Evolutionary conservation across 805 yeast species (phyloP).

Genomic region (Debaryomyces prosopidis): DNA sequence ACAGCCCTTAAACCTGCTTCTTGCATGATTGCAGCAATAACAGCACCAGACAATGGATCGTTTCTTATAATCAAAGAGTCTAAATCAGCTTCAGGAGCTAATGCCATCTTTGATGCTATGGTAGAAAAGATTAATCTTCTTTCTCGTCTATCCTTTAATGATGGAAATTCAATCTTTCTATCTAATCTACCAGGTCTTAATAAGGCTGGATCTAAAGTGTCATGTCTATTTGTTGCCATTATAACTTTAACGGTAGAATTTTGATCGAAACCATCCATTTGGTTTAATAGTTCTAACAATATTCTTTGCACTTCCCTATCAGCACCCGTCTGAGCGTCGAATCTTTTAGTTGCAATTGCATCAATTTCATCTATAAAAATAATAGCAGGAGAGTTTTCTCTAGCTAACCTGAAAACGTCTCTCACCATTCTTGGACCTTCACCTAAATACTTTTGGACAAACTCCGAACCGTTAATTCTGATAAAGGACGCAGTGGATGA

Average conservation of each 20-base stretch:
- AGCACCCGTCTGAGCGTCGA: constrained; percentile 99
- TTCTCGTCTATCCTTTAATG: constrained; percentile 94
- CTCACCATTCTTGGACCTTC: constrained; percentile 99
- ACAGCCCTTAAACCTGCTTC: constrained; percentile 99
- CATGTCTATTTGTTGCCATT: constrained; percentile 99
- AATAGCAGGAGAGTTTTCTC: constrained; percentile 96
- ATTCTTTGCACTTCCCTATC: constrained; percentile 99
- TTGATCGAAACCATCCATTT: constrained; percentile 99
- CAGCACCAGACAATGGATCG: constrained; percentile 95
- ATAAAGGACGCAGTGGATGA: constrained; percentile 94
- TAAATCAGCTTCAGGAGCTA: constrained; percentile 96
- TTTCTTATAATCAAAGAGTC: constrained; percentile 93
- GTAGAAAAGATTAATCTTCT: constrained; percentile 95
- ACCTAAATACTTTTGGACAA: constrained; percentile 96
- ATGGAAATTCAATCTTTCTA: constrained; percentile 96
- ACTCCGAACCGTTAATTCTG: constrained; percentile 96
- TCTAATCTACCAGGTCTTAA: constrained; percentile 98
- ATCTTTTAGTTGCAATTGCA: constrained; percentile 98
- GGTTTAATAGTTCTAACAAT: constrained; percentile 89
- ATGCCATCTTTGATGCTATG: constrained; percentile 94
- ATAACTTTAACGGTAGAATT: constrained; percentile 92
- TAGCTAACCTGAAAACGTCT: constrained; percentile 94
- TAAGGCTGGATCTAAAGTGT: constrained; percentile 96
- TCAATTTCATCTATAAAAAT: constrained; percentile 98
- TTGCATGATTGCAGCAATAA: constrained; percentile 99